Conservation (phyloP, 768 basidiomycete species). For the Phallus indusiatus region DNA sequence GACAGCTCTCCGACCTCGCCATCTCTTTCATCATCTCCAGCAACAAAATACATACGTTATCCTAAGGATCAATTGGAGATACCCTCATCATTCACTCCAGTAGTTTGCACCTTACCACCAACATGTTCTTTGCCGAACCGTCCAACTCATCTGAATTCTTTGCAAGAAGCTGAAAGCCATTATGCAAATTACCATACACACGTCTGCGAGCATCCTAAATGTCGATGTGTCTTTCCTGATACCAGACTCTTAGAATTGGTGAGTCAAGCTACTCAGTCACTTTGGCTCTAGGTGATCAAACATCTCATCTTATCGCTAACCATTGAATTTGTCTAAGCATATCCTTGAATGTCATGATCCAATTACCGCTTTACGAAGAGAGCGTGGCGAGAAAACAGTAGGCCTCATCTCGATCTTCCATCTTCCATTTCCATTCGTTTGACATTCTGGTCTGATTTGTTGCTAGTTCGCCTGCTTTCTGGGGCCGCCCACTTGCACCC, state of each 20-base stretch:
- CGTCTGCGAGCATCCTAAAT: conserved; percentile 61
- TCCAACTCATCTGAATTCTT: conserved; percentile 54
- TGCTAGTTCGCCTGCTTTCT: conserved; percentile 74
- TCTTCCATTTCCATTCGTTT: conserved; percentile 6
- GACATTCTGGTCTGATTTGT: conserved; percentile 12
- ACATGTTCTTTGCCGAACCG: conserved; percentile 58
- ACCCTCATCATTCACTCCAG: conserved; percentile 23
- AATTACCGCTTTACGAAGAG: conserved; percentile 62
- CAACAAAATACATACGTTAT: conserved; percentile 26
- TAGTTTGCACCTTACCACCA: conserved; percentile 72
- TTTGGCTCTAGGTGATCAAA: neutral
- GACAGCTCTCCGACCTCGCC: conserved; percentile 17
- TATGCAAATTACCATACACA: conserved; percentile 80
- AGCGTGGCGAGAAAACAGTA: conserved; percentile 82
- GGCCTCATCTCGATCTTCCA: no score
- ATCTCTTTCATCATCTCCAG: conserved; percentile 26
- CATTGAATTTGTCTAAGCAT: conserved; percentile 19
- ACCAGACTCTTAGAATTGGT: conserved; percentile 70
- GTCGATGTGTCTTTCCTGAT: conserved; percentile 81
- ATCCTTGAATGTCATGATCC: conserved; percentile 74
- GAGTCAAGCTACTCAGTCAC: conserved; percentile 23
- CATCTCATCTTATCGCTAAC: neutral
- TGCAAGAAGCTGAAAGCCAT: conserved; percentile 69
- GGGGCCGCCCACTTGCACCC: conserved; percentile 36
- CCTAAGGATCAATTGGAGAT: conserved; percentile 19